A percentile compares a stretch with the other conserved stretches of the same genome.
Evolutionary conservation across 2,329 filamentous ascomycete genomes (phyloP).

Genomic region (Endothia cerciana): DNA sequence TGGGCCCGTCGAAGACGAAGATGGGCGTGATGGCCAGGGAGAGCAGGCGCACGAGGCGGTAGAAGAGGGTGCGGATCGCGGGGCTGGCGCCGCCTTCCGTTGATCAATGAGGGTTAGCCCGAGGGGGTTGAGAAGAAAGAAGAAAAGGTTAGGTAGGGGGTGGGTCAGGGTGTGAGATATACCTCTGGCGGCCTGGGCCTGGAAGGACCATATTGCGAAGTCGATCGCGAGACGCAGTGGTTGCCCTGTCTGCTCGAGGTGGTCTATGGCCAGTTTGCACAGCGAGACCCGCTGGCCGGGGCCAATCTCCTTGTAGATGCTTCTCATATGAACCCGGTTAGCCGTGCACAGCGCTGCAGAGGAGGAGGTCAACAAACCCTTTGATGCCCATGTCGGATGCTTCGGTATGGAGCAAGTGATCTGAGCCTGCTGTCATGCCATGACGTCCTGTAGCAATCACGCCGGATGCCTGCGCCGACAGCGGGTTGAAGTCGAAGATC

Average conservation of each 20-base stretch:
- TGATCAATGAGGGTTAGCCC: neutral
- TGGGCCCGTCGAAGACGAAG: conserved; percentile 58
- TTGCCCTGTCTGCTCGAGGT: conserved; percentile 69
- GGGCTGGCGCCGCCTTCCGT: conserved; percentile 78
- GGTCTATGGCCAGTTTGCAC: conserved; percentile 78
- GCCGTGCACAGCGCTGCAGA: neutral
- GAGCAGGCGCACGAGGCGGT: conserved; percentile 69
- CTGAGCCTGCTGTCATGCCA: conserved; percentile 21
- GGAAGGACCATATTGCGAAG: conserved; percentile 96
- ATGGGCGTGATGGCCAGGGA: conserved; percentile 54
- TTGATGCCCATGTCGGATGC: conserved; percentile 64
- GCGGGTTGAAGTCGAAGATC: neutral
- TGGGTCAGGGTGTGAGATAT: conserved; percentile 13
- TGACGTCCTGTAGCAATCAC: neutral
- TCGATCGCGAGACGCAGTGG: conserved; percentile 90
- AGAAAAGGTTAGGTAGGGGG: conserved; percentile 18
- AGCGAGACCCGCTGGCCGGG: conserved; percentile 78
- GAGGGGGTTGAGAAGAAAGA: too few relatives aligned
- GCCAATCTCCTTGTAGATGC: conserved; percentile 90
- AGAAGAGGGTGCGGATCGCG: conserved; percentile 89
- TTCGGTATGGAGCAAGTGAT: conserved; percentile 4
- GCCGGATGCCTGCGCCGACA: neutral
- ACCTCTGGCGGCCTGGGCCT: conserved; percentile 82
- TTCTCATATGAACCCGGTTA: conserved; percentile 41
- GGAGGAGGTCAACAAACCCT: conserved; percentile 48